Percentiles rank a stretch among this genome's conserved stretches.
Evolutionary conservation across 2,329 filamentous ascomycete species (phyloP).

Genomic region (Ramichloridium luteum): DNA sequence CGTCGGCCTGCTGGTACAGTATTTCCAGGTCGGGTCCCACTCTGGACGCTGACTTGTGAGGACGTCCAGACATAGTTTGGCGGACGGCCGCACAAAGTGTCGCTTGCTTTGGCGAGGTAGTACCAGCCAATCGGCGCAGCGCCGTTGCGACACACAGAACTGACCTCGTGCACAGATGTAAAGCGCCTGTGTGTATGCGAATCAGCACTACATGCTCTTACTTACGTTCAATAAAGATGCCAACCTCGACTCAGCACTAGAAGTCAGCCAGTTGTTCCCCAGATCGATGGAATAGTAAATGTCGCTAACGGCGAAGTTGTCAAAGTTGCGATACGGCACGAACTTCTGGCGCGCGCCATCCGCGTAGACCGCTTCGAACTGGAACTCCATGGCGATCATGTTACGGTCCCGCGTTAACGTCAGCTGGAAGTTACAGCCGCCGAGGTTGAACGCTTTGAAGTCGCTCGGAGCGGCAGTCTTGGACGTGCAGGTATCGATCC

Average conservation of each 20-base stretch:
- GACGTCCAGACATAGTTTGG: slow-evolving; percentile 2
- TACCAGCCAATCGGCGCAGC: slow-evolving; percentile 1
- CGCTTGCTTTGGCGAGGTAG: neutral
- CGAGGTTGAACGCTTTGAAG: slow-evolving; percentile 4
- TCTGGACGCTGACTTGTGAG: neutral
- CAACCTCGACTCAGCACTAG: no score
- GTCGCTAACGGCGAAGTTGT: slow-evolving; percentile 3
- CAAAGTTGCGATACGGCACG: slow-evolving; percentile 3
- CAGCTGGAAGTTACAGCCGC: slow-evolving; percentile 3
- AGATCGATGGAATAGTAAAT: slow-evolving; percentile 3
- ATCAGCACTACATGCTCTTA: no score
- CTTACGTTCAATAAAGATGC: no score
- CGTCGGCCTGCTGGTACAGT: neutral
- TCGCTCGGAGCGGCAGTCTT: slow-evolving; percentile 1
- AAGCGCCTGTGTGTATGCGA: slow-evolving; percentile 1
- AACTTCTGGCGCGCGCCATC: slow-evolving; percentile 3
- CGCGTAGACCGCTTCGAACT: slow-evolving; percentile 4
- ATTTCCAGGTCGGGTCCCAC: slow-evolving; percentile 1
- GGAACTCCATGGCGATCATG: slow-evolving; percentile 1
- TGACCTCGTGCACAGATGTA: slow-evolving; percentile 3
- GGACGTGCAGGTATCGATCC: neutral
- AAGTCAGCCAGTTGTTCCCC: slow-evolving; percentile 4
- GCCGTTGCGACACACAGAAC: slow-evolving; percentile 1
- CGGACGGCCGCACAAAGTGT: neutral
- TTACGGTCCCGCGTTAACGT: slow-evolving; percentile 3